Percentiles rank a stretch among this genome's conserved stretches.
Evolutionary conservation across 495 filamentous ascomycete genomes (phyloP).

Genomic region (Hypoxylon trugodes): DNA sequence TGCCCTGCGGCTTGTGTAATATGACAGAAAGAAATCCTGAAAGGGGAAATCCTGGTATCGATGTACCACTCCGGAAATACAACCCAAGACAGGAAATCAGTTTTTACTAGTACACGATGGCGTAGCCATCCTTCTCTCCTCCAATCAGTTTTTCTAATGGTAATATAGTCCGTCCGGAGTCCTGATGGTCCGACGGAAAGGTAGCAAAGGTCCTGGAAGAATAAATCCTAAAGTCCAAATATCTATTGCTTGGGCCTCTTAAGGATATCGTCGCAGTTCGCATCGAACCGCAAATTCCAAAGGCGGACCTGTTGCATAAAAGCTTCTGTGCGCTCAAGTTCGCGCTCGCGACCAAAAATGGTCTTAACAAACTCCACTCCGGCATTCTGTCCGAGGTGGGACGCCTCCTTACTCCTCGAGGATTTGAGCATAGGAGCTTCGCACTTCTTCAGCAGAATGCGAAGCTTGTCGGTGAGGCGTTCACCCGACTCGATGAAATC

Average conservation of each 20-base stretch:
- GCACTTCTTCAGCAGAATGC: constrained; percentile 85
- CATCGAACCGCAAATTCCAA: constrained; percentile 95
- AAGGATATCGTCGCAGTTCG: constrained; percentile 93
- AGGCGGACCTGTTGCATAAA: constrained; percentile 92
- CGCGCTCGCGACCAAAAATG: constrained; percentile 92
- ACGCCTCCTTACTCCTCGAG: constrained; percentile 65
- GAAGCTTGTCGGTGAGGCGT: constrained; percentile 84
- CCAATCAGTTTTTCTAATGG: constrained; percentile 19
- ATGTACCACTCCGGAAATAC: constrained; percentile 40
- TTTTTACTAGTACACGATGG: constrained; percentile 46
- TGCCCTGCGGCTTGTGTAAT: constrained; percentile 48
- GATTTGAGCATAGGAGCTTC: constrained; percentile 85
- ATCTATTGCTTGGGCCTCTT: constrained; percentile 62
- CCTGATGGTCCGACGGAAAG: neutral
- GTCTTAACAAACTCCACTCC: constrained; percentile 97
- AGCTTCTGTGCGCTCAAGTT: constrained; percentile 92
- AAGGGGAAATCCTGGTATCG: constrained; percentile 42
- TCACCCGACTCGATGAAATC: constrained; percentile 94
- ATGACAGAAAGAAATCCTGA: constrained; percentile 44
- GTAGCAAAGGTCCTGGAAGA: neutral
- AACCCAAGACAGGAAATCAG: constrained; percentile 41
- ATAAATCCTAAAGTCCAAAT: constrained; percentile 15
- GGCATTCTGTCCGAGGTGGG: constrained; percentile 89
- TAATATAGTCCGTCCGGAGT: constrained; percentile 30
- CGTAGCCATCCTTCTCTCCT: constrained; percentile 34